Evolutionary conservation across 2,329 filamentous ascomycete species (phyloP), one percentile per base, ranked within the genome.

Genomic region (Claviceps sorghi): DNA sequence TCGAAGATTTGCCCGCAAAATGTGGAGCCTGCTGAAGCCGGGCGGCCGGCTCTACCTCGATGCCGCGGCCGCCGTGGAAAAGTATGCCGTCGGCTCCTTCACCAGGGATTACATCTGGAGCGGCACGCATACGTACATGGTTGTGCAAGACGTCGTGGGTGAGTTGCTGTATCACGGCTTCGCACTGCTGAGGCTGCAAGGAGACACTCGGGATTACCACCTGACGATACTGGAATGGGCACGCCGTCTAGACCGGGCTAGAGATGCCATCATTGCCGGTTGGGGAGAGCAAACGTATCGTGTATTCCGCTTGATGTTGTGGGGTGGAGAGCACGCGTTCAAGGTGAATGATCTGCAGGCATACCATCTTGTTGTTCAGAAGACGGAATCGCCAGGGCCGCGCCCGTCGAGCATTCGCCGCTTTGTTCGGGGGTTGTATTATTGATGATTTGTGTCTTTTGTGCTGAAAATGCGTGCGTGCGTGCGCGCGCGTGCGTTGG

Each of bases 261-360:
- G 19, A n/a, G 50, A 52, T 3, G 46, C 36, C 40, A 22, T 52
- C 22, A 48, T 52, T 17, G 50, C 50, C 30, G 50, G 50, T 15
- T 52, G 50, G 50, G 50, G 44, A 4, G 50, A 51, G 42, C 44
- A 52, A 40, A 52, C 44, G 29, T 52, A 48, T 34, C 44, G 46
- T 26, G 34, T 52, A 19, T 48, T 52, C 26, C 50, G 50, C n/a
- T 22, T 52, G n/a, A 38, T 52, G 21, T 9, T 52, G 46, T 48
- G 50, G 50, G 50, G 49, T 15, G 38, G 50, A 2, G 36, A 52
- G 40, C 44, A 52, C 38, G 44, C 50, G 17, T 48, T 52, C 36
- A 52, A 48, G 19, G 46, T 19, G 38, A 52, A 52, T 8, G 10
- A 9, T 32, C n/a, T 52, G 34, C 50, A 52, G 44, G 50, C 45